Evolutionary conservation across 331 rosid genomes (phyloP), one percentile per base, ranked within the genome.

Genomic region (Acacia pycnantha): DNA sequence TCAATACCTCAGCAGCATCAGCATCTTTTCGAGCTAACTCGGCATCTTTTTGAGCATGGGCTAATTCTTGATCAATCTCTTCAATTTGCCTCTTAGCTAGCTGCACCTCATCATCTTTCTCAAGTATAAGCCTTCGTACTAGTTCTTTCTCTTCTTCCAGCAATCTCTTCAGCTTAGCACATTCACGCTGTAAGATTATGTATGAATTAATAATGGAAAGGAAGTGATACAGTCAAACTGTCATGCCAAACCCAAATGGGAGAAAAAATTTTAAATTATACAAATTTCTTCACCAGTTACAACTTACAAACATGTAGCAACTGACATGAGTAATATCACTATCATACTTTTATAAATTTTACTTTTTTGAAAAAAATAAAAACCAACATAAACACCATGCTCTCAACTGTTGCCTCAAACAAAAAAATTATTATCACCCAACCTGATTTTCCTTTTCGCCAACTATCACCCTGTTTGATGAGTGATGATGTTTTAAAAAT

Each of bases 151-250:
- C 89, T 83, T 89, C 90, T 82, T 87, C 91, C 66, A 94, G 79
- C 88, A 90, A 91, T 76, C 75, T 86, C 86, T 84, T 91, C 58
- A 85, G 88, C 84, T 88, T 91, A 43, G 84, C 90, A 93, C 95
- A 89, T 84, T 92, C 90, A 75, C 84, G 83, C 97, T 94, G 88
- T 73, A 85, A 65, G 66, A 40, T 61, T 74, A 7, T 11, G 61
- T 79, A 66, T 11, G 2, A 4, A 19, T 21, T 37, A 24, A 40
- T 69, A 21, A 37, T 2, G 0, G 31, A 11, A 19, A 21, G 10
- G 73, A 44, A 37, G 31, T 37, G 31, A 40, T 69, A 35, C 4
- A 37, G 47, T 67, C 0, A 35, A 35, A 16, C 13, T 24, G 7
- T 31, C 44, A 31, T 7, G 37, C 44, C 22, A 37, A 64, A 64